These are phyloP conservation scores for Scolecobasidium constrictum DNA, from an alignment of 2,329 filamentous ascomycete species.

Conservation along the genomic window DNA sequence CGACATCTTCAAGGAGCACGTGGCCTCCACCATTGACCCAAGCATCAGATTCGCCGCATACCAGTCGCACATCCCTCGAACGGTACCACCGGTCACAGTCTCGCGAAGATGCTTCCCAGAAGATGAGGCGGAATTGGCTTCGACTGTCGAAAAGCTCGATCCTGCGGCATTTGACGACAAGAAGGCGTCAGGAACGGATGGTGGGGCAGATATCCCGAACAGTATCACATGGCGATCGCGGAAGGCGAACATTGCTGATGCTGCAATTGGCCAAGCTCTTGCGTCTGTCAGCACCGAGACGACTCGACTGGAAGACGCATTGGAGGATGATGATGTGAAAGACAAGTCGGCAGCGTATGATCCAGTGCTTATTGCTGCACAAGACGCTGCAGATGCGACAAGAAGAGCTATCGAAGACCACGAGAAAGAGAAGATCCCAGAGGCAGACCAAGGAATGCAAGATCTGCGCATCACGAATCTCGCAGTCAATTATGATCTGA, in stretches of 20 bases:
- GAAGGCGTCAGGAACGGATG: neutral
- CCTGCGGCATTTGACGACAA: constrained; percentile 36
- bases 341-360: constrained; percentile 84
- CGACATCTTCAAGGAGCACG: constrained; percentile 75
- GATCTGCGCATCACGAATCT: constrained; percentile 85
- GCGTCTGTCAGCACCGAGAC: constrained; percentile 53
- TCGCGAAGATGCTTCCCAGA: constrained; percentile 68
- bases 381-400: constrained; percentile 88
- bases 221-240: constrained; percentile 78
- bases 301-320: constrained; percentile 35
- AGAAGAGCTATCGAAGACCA: constrained; percentile 90
- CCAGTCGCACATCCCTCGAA: constrained; percentile 77
- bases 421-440: constrained; percentile 68
- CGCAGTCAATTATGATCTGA: constrained; percentile 85
- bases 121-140: constrained; percentile 50
- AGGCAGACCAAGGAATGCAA: constrained; percentile 81
- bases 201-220: constrained; percentile 43
- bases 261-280: constrained; percentile 77
- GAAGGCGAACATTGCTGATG: constrained; percentile 82
- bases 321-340: constrained; percentile 20
- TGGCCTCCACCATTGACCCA: constrained; percentile 79
- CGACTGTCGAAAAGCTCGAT: constrained; percentile 61
- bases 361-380: constrained; percentile 76
- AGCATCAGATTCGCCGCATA: constrained; percentile 93
- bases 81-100: constrained; percentile 68